Base-by-base conservation (phyloP, 83 land plant genomes). In the Picea abies region DNA sequence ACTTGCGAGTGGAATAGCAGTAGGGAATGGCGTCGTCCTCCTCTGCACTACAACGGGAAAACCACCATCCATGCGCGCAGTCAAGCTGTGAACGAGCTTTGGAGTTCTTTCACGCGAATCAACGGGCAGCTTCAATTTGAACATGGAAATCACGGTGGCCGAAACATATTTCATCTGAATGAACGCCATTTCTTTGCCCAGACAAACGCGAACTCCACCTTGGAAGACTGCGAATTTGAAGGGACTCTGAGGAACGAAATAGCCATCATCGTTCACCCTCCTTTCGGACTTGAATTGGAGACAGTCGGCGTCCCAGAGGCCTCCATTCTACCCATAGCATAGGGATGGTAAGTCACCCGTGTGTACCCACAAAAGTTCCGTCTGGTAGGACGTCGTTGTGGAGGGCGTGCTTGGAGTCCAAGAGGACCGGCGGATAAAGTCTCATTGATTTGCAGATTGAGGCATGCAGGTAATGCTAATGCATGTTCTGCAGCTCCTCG, bases 141-240 rank as follows among this genome's bases (percentile, higher is more conserved):
- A 76, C 16, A 60, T 23, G n/a, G 19, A n/a, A 63, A 79, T 61
- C 1, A 79, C 26, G 6, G 69, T 47, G 5, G 49, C 25, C 5
- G 68, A 14, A 12, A 86, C 86, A 62, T 63, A 64, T 58, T 92
- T 92, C 84, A 87, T 83, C 82, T 84, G 84, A 1, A 88, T 76
- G 8, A 86, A 39, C 2, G 94, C 94, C 88, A 90, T 85, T 35
- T 90, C 92, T 80, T 86, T 92, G 12, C 94, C 94, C n/a, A 90
- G 17, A 68, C 94, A 92, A 29, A 83, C 67, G 41, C 94, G 81
- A 6, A 41, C 70, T 3, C 94, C 94, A 0, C 84, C 94, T n/a
- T 90, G 88, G 69, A 92, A 92, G 14, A 85, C 87, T 19, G 90
- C 87, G 76, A 72, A 89, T 83, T 88, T 84, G 80, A 84, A 92